Conservation (phyloP, 306 rosid genomes). For the Trifolium fragiferum region DNA sequence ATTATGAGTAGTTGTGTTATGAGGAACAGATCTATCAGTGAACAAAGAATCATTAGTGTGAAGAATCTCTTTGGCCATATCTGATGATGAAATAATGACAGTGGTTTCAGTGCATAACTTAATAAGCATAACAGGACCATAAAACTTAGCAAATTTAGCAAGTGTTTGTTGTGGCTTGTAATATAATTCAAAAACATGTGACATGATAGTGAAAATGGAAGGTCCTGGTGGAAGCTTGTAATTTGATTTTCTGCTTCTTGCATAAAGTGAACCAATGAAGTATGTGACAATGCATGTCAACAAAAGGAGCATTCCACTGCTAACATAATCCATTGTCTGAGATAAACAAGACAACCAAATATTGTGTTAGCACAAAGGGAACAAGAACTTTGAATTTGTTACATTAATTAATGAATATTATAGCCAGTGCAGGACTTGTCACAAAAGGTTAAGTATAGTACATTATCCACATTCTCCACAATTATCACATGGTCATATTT, state of each 20-base stretch:
- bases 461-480: no score
- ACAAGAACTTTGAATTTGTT: no score
- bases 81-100: conserved; percentile 22
- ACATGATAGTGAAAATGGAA: conserved; percentile 16
- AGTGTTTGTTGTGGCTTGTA: conserved; percentile 44
- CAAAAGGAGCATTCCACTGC: background rate
- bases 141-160: conserved; percentile 25
- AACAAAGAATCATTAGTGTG: conserved; percentile 27
- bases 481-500: no score
- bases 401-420: no score
- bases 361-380: background rate
- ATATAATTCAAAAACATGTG: background rate
- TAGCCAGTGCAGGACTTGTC: background rate
- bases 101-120: conserved; percentile 24
- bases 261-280: background rate
- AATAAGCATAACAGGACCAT: conserved; percentile 44
- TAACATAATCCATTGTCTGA: background rate
- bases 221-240: conserved; percentile 42
- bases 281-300: conserved; percentile 1
- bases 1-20: background rate
- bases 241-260: background rate
- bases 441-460: background rate
- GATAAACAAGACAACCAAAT: background rate
- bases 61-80: conserved; percentile 31
- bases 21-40: conserved; percentile 37